Conservation (phyloP, 2,329 filamentous ascomycete genomes). For the Colletotrichum gloeosporioides region DNA sequence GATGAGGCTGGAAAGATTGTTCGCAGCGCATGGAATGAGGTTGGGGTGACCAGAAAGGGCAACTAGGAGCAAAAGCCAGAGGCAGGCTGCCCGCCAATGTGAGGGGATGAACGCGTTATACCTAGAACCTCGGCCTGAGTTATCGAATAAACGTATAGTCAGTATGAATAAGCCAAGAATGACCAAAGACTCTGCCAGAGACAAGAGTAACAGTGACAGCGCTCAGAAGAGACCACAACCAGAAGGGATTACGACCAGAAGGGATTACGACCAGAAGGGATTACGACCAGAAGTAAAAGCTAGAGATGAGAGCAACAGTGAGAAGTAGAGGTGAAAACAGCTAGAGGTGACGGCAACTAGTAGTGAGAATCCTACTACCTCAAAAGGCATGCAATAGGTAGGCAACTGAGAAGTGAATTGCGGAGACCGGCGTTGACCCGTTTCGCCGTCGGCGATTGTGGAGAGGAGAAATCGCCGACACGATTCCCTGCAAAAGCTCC, state of each 20-base stretch:
- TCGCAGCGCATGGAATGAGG: constrained; percentile 51
- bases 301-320: no score
- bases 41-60: constrained; percentile 41
- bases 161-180: neutral
- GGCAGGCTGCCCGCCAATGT: neutral
- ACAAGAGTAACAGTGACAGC: neutral
- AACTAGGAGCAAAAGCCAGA: neutral
- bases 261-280: no score
- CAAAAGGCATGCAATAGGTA: fast-evolving
- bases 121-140: neutral
- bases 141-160: neutral
- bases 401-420: neutral
- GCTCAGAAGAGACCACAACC: fast-evolving
- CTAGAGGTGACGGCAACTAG: no score
- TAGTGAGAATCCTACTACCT: neutral
- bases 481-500: neutral
- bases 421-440: neutral
- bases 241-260: neutral
- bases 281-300: no score
- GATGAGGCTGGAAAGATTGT: constrained; percentile 47
- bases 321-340: no score
- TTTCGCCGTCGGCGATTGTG: neutral
- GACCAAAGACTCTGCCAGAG: neutral
- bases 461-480: neutral
- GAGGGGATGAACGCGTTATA: neutral